These are phyloP conservation scores for Blastobotrys illinoisensis DNA, from an alignment of 1,139 yeast genomes.

Conservation along the genomic window DNA sequence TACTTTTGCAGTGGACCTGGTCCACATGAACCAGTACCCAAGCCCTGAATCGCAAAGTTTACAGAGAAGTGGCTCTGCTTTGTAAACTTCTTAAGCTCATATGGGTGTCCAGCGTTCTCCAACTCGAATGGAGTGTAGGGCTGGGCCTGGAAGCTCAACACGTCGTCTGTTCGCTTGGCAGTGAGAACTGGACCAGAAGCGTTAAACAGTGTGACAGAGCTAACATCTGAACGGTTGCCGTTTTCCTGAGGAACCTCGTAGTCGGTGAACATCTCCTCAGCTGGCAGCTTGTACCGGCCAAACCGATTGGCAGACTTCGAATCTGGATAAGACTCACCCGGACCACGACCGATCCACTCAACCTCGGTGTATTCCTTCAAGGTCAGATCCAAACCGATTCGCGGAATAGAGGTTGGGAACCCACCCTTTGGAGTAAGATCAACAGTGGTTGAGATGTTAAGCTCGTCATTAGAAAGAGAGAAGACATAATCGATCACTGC, in stretches of 20 bases:
- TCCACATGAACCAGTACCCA: slow-evolving; percentile 37
- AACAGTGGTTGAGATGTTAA: slow-evolving; percentile 5
- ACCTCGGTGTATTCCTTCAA: slow-evolving; percentile 19
- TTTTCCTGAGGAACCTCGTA: slow-evolving; percentile 39
- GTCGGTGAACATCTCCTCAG: slow-evolving; percentile 22
- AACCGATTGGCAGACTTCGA: slow-evolving; percentile 30
- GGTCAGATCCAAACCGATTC: slow-evolving; percentile 28
- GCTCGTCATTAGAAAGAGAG: not conserved
- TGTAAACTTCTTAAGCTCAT: slow-evolving; percentile 22
- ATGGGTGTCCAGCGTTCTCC: slow-evolving; percentile 34
- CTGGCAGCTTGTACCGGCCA: slow-evolving; percentile 23
- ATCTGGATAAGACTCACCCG: slow-evolving; percentile 36
- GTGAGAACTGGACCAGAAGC: not conserved
- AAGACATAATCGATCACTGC: slow-evolving; percentile 14
- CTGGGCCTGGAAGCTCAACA: slow-evolving; percentile 21
- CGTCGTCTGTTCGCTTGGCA: not conserved
- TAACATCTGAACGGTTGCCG: slow-evolving; percentile 34
- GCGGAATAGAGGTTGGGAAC: slow-evolving; percentile 21
- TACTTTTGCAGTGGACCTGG: slow-evolving; percentile 30
- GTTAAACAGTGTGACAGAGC: slow-evolving; percentile 25
- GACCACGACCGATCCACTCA: slow-evolving; percentile 35
- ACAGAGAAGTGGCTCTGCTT: slow-evolving; percentile 27
- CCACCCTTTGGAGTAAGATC: slow-evolving; percentile 20
- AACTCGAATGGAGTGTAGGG: slow-evolving; percentile 24
- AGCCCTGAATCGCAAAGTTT: slow-evolving; percentile 35